These are phyloP conservation scores for Xylona heveae DNA, from an alignment of 495 filamentous ascomycete species.

Conservation along the genomic window DNA sequence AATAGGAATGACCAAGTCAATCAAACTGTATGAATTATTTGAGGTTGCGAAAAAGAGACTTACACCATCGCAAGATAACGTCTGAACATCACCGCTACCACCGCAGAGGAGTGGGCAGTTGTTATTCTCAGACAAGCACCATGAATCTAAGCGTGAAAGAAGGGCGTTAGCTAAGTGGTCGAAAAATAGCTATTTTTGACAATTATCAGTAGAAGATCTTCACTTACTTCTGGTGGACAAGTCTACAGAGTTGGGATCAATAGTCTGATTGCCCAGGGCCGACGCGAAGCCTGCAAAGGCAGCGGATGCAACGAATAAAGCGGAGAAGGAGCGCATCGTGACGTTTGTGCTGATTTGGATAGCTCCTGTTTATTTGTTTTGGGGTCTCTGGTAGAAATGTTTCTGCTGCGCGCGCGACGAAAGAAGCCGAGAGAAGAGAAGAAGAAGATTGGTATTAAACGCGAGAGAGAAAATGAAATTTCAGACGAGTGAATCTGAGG, in stretches of 20 bases:
- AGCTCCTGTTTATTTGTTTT: too few relatives aligned
- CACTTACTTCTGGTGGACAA: constrained; percentile 2
- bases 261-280: not conserved
- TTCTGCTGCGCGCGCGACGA: too few relatives aligned
- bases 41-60: not conserved
- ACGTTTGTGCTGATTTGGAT: not conserved
- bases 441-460: too few relatives aligned
- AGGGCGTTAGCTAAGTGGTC: not conserved
- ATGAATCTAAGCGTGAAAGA: constrained; percentile 1
- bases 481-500: too few relatives aligned
- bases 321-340: not conserved
- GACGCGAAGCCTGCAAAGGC: not conserved
- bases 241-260: constrained; percentile 2
- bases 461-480: too few relatives aligned
- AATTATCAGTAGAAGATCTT: too few relatives aligned
- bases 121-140: constrained; percentile 3
- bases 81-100: not conserved
- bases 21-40: not conserved
- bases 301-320: not conserved
- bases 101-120: constrained; percentile 1
- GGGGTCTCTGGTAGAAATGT: too few relatives aligned
- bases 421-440: too few relatives aligned
- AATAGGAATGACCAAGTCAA: not conserved
- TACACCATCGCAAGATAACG: constrained; percentile 2
- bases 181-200: too few relatives aligned